Evolutionary conservation across 1,284 basidiomycete species (phyloP).

Genomic region (Meira nashicola): DNA sequence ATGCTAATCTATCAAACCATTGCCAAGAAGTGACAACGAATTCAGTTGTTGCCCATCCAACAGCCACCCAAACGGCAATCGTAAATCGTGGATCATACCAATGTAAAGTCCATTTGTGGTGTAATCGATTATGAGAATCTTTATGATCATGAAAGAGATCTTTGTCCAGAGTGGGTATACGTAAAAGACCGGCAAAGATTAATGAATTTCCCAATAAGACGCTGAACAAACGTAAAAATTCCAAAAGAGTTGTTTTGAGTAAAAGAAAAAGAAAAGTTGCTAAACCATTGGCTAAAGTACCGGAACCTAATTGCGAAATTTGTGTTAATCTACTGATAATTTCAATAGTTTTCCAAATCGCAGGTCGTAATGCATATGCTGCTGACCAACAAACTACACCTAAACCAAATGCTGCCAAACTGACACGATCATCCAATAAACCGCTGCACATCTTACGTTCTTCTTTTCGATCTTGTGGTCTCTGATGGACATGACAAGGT

Average conservation of each 20-base stretch:
- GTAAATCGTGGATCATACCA: slow-evolving; percentile 10
- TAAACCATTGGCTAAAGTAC: not conserved
- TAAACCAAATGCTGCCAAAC: slow-evolving; percentile 3
- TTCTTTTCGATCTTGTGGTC: not conserved
- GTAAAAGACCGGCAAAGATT: slow-evolving; percentile 1
- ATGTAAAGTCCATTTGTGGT: not conserved
- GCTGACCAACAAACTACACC: slow-evolving; percentile 2
- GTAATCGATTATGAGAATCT: not conserved
- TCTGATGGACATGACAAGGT: slow-evolving; percentile 1
- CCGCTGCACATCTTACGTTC: not conserved
- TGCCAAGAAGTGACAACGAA: slow-evolving; percentile 1
- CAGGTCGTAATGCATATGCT: slow-evolving; percentile 1
- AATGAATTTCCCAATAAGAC: not conserved
- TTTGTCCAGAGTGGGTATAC: no score
- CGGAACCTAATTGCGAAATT: not conserved
- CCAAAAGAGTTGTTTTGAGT: not conserved
- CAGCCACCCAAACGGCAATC: slow-evolving; percentile 1
- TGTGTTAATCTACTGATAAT: not conserved
- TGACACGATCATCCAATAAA: not conserved
- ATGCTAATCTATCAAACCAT: slow-evolving; percentile 1
- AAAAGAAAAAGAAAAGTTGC: slow-evolving; percentile 4
- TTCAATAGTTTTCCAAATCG: slow-evolving; percentile 1
- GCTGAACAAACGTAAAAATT: slow-evolving; percentile 4
- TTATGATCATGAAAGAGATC: not conserved
- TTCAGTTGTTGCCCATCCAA: slow-evolving; percentile 6